Percentiles rank a stretch among this genome's conserved stretches.
Conservation (phyloP, 306 rosid genomes). For the Casuarina glauca region DNA sequence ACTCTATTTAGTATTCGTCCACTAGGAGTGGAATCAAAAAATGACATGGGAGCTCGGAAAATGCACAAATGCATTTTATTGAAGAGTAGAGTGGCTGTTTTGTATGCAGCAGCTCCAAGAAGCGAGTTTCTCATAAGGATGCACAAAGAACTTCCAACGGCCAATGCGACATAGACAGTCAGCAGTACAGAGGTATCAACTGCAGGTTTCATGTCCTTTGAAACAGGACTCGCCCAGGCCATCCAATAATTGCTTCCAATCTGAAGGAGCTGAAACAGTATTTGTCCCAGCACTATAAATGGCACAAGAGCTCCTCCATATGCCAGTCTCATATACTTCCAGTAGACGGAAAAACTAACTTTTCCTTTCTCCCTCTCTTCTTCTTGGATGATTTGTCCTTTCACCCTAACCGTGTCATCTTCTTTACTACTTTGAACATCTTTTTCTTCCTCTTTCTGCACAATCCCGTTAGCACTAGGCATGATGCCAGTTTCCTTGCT, state of each 20-base stretch:
- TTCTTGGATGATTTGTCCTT: conserved; percentile 81
- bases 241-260: conserved; percentile 95
- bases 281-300: conserved; percentile 59
- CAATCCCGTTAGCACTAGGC: not conserved
- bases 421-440: conserved; percentile 37
- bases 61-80: conserved; percentile 72
- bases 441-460: conserved; percentile 35
- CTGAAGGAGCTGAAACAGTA: conserved; percentile 72
- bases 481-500: conserved; percentile 30
- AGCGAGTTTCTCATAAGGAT: conserved; percentile 49
- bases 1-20: conserved; percentile 83
- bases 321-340: conserved; percentile 71
- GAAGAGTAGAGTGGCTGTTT: conserved; percentile 73
- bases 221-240: conserved; percentile 86
- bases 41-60: conserved; percentile 88
- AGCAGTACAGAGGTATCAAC: conserved; percentile 49
- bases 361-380: conserved; percentile 92
- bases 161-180: conserved; percentile 58
- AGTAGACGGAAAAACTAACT: conserved; percentile 69
- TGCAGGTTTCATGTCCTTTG: conserved; percentile 53
- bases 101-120: conserved; percentile 60
- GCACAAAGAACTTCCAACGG: conserved; percentile 68
- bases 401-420: conserved; percentile 35
- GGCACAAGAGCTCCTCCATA: conserved; percentile 87
- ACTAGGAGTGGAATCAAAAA: conserved; percentile 87